Conservation (phyloP, 257 asterid genomes). For the Scutellaria galericulata region DNA sequence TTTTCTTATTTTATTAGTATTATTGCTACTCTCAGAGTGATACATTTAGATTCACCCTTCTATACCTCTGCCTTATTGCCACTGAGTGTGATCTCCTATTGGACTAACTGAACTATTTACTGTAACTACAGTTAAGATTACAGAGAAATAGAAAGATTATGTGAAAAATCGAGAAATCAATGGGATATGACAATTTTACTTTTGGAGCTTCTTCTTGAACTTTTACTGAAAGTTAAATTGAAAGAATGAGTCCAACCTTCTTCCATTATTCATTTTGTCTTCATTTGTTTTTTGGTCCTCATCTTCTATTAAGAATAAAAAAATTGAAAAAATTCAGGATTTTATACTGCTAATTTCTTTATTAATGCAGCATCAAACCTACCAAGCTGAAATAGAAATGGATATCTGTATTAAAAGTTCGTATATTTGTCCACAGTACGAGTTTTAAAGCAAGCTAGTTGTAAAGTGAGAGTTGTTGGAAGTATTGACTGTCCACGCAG, state of each 20-base stretch:
- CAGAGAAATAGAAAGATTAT: neutral
- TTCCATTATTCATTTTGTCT: slow-evolving; percentile 4
- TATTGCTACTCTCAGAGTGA: slow-evolving; percentile 15
- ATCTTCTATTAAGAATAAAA: neutral
- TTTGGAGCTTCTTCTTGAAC: slow-evolving; percentile 5
- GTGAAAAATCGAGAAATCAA: slow-evolving; percentile 12
- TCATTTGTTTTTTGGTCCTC: slow-evolving; percentile 5
- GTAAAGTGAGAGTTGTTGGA: slow-evolving; percentile 13
- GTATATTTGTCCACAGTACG: neutral
- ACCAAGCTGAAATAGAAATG: slow-evolving; percentile 18
- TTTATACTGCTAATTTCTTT: slow-evolving; percentile 3
- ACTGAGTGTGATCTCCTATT: slow-evolving; percentile 5
- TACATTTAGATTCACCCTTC: slow-evolving; percentile 7
- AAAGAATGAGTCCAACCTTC: slow-evolving; percentile 17
- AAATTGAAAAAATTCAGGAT: too few species aligned
- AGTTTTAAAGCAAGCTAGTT: neutral
- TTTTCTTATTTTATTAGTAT: slow-evolving; percentile 12
- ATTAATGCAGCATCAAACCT: neutral
- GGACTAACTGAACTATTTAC: slow-evolving; percentile 25
- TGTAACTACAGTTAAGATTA: neutral
- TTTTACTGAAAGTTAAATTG: neutral
- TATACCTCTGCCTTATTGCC: slow-evolving; percentile 29
- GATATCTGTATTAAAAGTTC: slow-evolving; percentile 4
- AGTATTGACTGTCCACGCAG: neutral
- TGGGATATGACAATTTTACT: neutral